Evolutionary conservation across 176 grass and related monocot genomes (phyloP).

Genomic region (Oryza punctata): DNA sequence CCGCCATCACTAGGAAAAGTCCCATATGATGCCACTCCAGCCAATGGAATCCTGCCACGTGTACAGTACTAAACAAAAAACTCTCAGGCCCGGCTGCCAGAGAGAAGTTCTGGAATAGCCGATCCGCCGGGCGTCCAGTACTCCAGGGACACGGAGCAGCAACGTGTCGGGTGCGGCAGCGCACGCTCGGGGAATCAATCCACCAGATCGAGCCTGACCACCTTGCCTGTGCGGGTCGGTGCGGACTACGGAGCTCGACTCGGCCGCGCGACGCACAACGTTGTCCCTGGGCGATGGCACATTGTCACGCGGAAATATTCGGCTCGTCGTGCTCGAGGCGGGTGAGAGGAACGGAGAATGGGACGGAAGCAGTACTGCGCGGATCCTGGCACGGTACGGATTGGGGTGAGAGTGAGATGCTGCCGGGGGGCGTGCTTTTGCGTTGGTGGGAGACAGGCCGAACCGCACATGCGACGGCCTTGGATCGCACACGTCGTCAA

Average conservation of each 20-base stretch:
- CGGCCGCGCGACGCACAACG: too few species aligned
- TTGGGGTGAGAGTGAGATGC: background rate
- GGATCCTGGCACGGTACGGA: slow-evolving; percentile 9
- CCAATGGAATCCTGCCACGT: background rate
- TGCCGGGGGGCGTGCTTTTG: background rate
- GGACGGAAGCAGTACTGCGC: background rate
- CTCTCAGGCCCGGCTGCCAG: background rate
- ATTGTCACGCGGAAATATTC: background rate
- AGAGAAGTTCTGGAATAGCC: slow-evolving; percentile 20
- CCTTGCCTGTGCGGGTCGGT: too few species aligned
- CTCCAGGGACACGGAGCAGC: background rate
- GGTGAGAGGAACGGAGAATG: background rate
- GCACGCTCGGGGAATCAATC: background rate
- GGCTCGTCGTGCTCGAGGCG: too few species aligned
- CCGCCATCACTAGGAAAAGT: rapidly evolving
- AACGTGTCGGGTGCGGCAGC: background rate
- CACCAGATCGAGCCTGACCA: background rate
- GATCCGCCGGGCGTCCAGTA: background rate
- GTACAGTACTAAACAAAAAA: background rate
- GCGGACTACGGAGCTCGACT: too few species aligned
- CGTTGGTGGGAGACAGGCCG: background rate
- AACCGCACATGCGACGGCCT: slow-evolving; percentile 15
- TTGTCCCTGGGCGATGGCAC: background rate
- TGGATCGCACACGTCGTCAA: background rate
- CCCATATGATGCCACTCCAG: background rate